Evolutionary conservation across 225 moss, liverwort and hornwort genomes (phyloP).

Genomic region (Polytrichum formosum): DNA sequence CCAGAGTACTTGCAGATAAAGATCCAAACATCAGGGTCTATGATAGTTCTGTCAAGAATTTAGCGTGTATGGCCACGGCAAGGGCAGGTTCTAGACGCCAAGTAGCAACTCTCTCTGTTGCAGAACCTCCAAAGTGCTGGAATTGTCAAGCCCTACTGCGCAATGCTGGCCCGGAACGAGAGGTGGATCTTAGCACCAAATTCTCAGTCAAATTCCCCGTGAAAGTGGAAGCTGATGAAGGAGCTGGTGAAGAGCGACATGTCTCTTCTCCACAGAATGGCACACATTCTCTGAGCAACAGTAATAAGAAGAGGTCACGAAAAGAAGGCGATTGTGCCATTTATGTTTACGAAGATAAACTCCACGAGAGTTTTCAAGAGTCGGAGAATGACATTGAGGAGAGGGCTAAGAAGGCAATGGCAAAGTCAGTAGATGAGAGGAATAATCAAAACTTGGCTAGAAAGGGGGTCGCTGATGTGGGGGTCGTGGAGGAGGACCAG

Average conservation of each 20-base stretch:
- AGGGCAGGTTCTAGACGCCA: constrained; percentile 1
- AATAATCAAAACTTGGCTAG: constrained; percentile 8
- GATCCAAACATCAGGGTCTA: constrained; percentile 35
- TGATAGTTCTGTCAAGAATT: constrained; percentile 16
- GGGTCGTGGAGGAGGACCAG: constrained; percentile 2
- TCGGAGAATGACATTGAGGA: not conserved
- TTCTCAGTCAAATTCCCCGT: not conserved
- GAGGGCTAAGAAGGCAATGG: constrained; percentile 3
- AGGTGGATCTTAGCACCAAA: not conserved
- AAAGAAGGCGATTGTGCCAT: constrained; percentile 4
- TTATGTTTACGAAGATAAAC: constrained; percentile 4
- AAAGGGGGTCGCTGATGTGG: constrained; percentile 3
- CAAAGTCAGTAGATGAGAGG: constrained; percentile 9
- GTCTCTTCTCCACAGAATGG: not conserved
- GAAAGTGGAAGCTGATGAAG: constrained; percentile 15
- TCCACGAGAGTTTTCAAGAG: not conserved
- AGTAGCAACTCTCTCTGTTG: constrained; percentile 6
- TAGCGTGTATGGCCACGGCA: constrained; percentile 14
- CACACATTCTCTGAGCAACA: constrained; percentile 1
- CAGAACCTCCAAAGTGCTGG: constrained; percentile 3
- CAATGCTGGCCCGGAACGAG: constrained; percentile 16
- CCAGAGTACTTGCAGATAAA: constrained; percentile 37
- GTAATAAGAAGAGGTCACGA: constrained; percentile 19
- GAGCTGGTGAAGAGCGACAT: constrained; percentile 3
- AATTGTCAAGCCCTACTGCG: constrained; percentile 10